A percentile compares a stretch with the other conserved stretches of the same genome.
Evolutionary conservation across 768 basidiomycete species (phyloP).

Genomic region (Kwoniella sp.): DNA sequence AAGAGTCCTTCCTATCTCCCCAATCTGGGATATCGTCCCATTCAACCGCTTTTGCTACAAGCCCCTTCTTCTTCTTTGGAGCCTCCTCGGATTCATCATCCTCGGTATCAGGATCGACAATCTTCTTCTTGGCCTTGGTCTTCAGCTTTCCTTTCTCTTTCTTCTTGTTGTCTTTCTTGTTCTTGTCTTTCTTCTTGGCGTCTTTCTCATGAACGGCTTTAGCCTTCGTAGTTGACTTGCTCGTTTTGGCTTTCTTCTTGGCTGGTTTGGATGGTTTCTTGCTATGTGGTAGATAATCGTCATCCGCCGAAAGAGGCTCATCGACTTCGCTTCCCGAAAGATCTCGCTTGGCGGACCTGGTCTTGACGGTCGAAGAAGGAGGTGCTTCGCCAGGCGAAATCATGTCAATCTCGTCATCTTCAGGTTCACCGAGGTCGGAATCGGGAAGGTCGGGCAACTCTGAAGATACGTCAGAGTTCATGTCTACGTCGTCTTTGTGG

Average conservation of each 20-base stretch:
- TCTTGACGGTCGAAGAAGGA: not conserved
- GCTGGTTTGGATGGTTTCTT: not conserved
- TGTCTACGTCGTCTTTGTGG: not conserved
- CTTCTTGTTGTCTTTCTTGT: not conserved
- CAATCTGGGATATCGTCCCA: conserved; percentile 37
- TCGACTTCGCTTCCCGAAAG: not conserved
- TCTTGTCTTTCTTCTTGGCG: conserved; percentile 15
- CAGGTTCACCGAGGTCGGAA: not conserved
- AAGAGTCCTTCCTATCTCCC: conserved; percentile 24
- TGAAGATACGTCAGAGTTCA: not conserved
- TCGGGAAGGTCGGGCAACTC: not conserved
- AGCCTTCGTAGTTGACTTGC: not conserved
- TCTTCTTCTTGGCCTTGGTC: not conserved
- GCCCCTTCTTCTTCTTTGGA: conserved; percentile 6
- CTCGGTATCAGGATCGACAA: not conserved
- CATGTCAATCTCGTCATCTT: not conserved
- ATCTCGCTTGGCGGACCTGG: not conserved
- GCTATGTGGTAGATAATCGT: not conserved
- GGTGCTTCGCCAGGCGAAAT: too few species aligned
- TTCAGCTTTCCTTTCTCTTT: not conserved
- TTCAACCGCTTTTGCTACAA: conserved; percentile 11
- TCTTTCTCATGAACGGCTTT: conserved; percentile 8
- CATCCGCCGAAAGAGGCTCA: not conserved
- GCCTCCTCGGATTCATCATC: not conserved
- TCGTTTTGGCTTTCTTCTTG: conserved; percentile 14